Evolutionary conservation across 1,284 basidiomycete genomes (phyloP), one percentile per base, ranked within the genome.

Genomic region (Cryptococcus sp.): DNA sequence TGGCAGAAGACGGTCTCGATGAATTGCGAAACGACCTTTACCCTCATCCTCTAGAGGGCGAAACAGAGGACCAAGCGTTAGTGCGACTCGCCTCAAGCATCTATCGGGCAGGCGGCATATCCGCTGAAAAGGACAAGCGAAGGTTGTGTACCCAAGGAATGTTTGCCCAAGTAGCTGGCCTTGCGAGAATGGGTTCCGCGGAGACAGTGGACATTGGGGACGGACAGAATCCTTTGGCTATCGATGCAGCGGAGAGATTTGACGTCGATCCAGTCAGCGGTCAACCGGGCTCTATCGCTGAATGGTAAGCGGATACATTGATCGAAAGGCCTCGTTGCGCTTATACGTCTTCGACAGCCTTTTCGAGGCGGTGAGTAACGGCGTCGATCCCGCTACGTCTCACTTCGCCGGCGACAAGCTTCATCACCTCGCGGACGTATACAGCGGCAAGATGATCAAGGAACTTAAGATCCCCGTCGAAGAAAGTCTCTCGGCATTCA

Each of bases 401-500:
- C 42, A 41, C 0, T 73, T 61, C 41, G 56, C 68, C 10, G 57
- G 60, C 0, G 40, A 38, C 1, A 70, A 71, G 54, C 68, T 76
- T 1, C 66, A 67, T 20, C 46, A 50, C 8, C 54, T 74, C n/a
- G 63, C 73, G 15, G 46, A 57, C 13, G 40, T 47, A 1, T 52
- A 69, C 11, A 57, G 60, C 1, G 50, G 65, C 38, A 62, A 55
- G 1, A 58, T 65, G 11, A 61, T 66, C 3, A 53, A 56, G 15
- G 57, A 66, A 10, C 68, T 73, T 52, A 62, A 62, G 39, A 64
- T 75, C 19, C 63, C 65, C 0, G 54, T 76, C 17, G 59, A 67
- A 17, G 61, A 68, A 42, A 68, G 66, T 17, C 53, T 72, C 0
- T 65, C 70, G 1, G 69, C 73, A 0, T 71, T 74, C 57, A 74